phyloP scores from a whole-genome alignment of 2,329 filamentous ascomycete species.

The Pyrenochaeta sp. region DNA sequence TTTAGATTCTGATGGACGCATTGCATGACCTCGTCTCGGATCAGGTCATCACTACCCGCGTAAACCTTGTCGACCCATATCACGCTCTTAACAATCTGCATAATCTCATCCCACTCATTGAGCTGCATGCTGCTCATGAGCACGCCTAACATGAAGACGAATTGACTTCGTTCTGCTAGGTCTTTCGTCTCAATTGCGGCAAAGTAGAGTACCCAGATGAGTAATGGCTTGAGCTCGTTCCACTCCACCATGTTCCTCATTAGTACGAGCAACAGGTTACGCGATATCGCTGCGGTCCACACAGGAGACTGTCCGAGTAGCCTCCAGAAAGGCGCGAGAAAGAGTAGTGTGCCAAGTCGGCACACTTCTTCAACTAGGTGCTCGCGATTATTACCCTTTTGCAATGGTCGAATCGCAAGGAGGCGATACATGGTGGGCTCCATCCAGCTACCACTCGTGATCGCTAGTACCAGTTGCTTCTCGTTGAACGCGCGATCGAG shows the following conservation, averaged over 20 bases:
- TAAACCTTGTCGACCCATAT: conserved; percentile 43
- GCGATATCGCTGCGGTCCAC: conserved; percentile 31
- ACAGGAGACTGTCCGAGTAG: conserved; percentile 35
- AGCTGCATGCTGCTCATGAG: conserved; percentile 33
- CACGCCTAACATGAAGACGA: conserved; percentile 37
- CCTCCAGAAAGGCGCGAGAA: conserved; percentile 39
- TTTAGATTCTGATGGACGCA: conserved; percentile 21
- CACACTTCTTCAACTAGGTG: conserved; percentile 41
- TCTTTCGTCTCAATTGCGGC: conserved; percentile 38
- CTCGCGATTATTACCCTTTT: conserved; percentile 15
- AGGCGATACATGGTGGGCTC: conserved; percentile 40
- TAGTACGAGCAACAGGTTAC: conserved; percentile 32
- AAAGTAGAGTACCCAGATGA: conserved; percentile 39
- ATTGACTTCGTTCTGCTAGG: conserved; percentile 32
- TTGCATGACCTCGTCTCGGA: conserved; percentile 38
- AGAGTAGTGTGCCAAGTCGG: conserved; percentile 40
- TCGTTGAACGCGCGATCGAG: conserved; percentile 36
- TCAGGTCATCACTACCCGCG: conserved; percentile 28
- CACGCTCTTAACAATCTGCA: conserved; percentile 36
- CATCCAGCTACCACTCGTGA: conserved; percentile 38
- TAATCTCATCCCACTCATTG: conserved; percentile 30
- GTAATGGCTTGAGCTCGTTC: conserved; percentile 37
- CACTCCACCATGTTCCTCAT: conserved; percentile 35
- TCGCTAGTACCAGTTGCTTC: conserved; percentile 29
- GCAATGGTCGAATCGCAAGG: conserved; percentile 32